phyloP scores from a whole-genome alignment of 1,284 basidiomycete genomes.

The Psilocybe mexicana region DNA sequence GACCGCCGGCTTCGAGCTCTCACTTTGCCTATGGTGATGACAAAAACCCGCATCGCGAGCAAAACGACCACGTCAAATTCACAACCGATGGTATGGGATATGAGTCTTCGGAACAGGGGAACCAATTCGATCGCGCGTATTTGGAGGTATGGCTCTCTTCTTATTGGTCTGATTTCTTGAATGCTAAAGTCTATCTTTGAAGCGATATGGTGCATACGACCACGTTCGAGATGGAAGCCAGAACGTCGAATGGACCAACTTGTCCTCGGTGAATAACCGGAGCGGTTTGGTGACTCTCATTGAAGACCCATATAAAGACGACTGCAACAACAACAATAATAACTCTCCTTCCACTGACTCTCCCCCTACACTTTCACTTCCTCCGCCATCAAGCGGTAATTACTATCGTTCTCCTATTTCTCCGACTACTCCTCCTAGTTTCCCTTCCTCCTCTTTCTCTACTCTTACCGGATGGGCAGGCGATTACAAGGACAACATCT shows the following conservation, averaged over 20 bases:
- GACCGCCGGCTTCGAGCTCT: slow-evolving; percentile 13
- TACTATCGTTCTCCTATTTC: slow-evolving; percentile 18
- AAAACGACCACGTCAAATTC: slow-evolving; percentile 10
- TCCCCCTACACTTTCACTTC: slow-evolving; percentile 16
- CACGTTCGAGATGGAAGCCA: slow-evolving; percentile 16
- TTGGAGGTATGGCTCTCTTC: slow-evolving; percentile 22
- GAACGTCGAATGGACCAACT: slow-evolving; percentile 19
- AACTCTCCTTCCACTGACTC: slow-evolving; percentile 8
- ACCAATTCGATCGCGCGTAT: slow-evolving; percentile 23
- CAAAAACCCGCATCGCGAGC: slow-evolving; percentile 5
- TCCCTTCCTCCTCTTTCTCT: slow-evolving; percentile 27
- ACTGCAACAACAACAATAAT: slow-evolving; percentile 13
- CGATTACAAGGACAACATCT: slow-evolving; percentile 19
- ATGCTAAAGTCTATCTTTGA: slow-evolving; percentile 8
- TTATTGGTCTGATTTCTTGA: neutral
- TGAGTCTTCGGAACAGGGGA: slow-evolving; percentile 15
- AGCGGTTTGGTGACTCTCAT: slow-evolving; percentile 21
- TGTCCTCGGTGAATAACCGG: slow-evolving; percentile 15
- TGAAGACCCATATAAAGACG: slow-evolving; percentile 24
- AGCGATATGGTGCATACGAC: slow-evolving; percentile 23
- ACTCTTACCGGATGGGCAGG: slow-evolving; percentile 28
- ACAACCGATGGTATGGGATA: slow-evolving; percentile 26
- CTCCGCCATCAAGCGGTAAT: slow-evolving; percentile 13
- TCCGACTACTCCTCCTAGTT: slow-evolving; percentile 10
- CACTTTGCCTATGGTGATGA: slow-evolving; percentile 13